Conservation (phyloP, 2,329 filamentous ascomycete genomes). For the Ophiostoma novo-ulmi region DNA sequence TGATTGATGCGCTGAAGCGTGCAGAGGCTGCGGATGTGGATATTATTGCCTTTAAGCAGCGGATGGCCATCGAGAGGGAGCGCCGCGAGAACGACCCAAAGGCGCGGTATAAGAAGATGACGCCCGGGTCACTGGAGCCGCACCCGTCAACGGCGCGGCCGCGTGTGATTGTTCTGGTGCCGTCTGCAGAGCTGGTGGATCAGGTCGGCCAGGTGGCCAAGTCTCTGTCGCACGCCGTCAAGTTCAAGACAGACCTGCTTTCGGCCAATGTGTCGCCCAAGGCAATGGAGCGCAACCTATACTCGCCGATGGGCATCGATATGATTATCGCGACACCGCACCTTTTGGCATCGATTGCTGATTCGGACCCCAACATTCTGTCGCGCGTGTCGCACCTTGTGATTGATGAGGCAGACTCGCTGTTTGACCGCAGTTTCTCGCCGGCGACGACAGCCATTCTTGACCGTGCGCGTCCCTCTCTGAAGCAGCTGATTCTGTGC, state of each 20-base stretch:
- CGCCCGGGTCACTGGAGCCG: constrained; percentile 46
- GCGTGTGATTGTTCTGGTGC: constrained; percentile 78
- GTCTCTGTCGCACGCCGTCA: constrained; percentile 73
- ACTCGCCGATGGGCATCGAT: constrained; percentile 75
- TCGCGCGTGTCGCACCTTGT: constrained; percentile 86
- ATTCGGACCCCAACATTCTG: constrained; percentile 85
- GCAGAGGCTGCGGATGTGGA: constrained; percentile 59
- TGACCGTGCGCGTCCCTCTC: constrained; percentile 71
- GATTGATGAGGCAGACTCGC: constrained; percentile 91
- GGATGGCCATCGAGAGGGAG: constrained; percentile 51
- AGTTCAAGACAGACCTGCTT: constrained; percentile 79
- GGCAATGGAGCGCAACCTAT: constrained; percentile 79
- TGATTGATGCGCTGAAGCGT: constrained; percentile 77
- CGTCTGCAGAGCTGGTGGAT: constrained; percentile 83
- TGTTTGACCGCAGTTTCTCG: constrained; percentile 88
- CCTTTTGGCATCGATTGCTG: constrained; percentile 78
- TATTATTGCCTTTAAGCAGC: constrained; percentile 53
- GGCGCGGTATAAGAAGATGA: constrained; percentile 34
- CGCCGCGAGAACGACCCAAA: constrained; percentile 49
- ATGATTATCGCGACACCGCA: constrained; percentile 84
- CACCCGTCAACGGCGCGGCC: constrained; percentile 74
- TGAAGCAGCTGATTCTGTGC: constrained; percentile 85
- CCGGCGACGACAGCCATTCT: constrained; percentile 77
- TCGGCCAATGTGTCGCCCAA: constrained; percentile 70
- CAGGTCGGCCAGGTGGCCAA: constrained; percentile 83